Evolutionary conservation across 2,329 filamentous ascomycete species (phyloP), one percentile per base, ranked within the genome.

Genomic region (Ophiostoma angusticollis): DNA sequence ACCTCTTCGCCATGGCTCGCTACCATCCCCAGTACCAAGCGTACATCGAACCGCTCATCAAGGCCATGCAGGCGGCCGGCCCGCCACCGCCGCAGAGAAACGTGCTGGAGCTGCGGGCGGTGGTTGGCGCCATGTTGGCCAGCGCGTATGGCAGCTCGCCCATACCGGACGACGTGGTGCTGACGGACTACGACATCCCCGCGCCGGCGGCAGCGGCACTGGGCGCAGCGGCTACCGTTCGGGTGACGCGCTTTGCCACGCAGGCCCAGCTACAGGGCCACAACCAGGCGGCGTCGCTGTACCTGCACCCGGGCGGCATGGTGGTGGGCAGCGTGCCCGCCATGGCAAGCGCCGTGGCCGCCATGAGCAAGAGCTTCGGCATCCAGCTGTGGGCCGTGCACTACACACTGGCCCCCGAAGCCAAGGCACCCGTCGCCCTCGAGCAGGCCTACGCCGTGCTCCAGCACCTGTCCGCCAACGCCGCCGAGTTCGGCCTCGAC

Each of bases 391-490:
- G 47, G 24, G 49, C 64, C 40, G 61, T 69, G 1, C 62, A 65
- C 25, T 72, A 72, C 49, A 54, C 65, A 1, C 56, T 70, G 11
- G 65, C 65, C 1, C 69, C 69, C 0, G 67, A 70, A 44, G 53
- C 63, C 35, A 55, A 56, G 7, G 68, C 64, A 41, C 67, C 68
- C 0, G 52, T 47, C 5, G 57, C 59, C 2, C 50, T 69, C 4
- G 50, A 68, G 28, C 68, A 72, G 49, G 35, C 43, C 13, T 52
- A 50, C 25, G 35, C 48, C 7, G 52, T 45, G 2, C 38, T 58
- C 19, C 22, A 37, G 16, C 60, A 56, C 49, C 58, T 62, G 40
- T 62, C 63, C 2, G 21, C 22, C 6, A 41, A 50, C 47, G 47
- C 50, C 1, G 29, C 25, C 24, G 41, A 45, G 25, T 35, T 49